Conservation (phyloP, 2,329 filamentous ascomycete genomes). For the Aspergillus sp. region DNA sequence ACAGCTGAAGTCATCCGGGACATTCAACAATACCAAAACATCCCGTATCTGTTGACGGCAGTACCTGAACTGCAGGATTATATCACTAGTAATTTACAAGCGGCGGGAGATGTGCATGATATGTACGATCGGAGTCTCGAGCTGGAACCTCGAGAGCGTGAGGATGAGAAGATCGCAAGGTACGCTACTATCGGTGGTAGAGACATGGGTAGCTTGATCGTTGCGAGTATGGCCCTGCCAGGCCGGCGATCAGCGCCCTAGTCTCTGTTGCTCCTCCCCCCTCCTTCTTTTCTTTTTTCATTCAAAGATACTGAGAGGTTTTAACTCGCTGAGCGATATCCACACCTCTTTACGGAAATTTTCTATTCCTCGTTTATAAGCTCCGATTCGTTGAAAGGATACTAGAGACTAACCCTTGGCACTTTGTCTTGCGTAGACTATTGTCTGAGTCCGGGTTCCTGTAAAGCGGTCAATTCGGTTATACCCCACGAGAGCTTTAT, state of each 20-base stretch:
- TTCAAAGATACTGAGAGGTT: slow-evolving; percentile 9
- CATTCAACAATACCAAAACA: slow-evolving; percentile 97
- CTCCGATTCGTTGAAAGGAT: slow-evolving; percentile 7
- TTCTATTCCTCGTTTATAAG: slow-evolving; percentile 7
- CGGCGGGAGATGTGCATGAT: slow-evolving; percentile 91
- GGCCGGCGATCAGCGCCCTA: slow-evolving; percentile 22
- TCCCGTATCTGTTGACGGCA: slow-evolving; percentile 84
- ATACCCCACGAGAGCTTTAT: slow-evolving; percentile 7
- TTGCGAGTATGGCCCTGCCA: slow-evolving; percentile 28
- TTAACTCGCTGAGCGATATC: slow-evolving; percentile 23
- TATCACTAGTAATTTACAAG: slow-evolving; percentile 92
- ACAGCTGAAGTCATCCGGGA: slow-evolving; percentile 97
- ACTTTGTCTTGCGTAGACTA: slow-evolving; percentile 33
- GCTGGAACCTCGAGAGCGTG: slow-evolving; percentile 88
- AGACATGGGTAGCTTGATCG: slow-evolving; percentile 27
- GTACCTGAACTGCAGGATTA: slow-evolving; percentile 94
- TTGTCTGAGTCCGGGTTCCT: slow-evolving; percentile 45
- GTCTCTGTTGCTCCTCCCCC: slow-evolving; percentile 9
- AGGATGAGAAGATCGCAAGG: slow-evolving; percentile 99
- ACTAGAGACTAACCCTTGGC: slow-evolving; percentile 25
- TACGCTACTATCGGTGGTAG: slow-evolving; percentile 44
- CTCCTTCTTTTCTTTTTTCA: slow-evolving; percentile 8
- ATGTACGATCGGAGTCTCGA: slow-evolving; percentile 98
- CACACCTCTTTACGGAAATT: slow-evolving; percentile 20
- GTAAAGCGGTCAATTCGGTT: slow-evolving; percentile 21